Evolutionary conservation across 345 rosid genomes (phyloP), one percentile per base, ranked within the genome.

Genomic region (Eucalyptus regnans): DNA sequence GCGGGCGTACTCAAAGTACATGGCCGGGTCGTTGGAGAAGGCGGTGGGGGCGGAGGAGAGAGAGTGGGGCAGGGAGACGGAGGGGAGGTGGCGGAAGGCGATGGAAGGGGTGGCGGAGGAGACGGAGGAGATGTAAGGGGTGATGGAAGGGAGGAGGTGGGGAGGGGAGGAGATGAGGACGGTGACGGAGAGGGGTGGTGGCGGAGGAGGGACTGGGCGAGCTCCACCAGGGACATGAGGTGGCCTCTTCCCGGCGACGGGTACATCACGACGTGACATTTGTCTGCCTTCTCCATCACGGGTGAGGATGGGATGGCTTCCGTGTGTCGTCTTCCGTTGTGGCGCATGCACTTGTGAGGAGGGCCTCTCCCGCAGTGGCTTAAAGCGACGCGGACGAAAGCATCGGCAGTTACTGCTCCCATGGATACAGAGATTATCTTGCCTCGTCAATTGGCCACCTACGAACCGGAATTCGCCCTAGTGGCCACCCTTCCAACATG

Each of bases 21-120:
- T 37, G 37, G 62, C n/a, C 37, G 91, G 90, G 6, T 50, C 43
- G 86, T 89, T 90, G 51, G 83, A 44, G 14, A 90, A 49, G 58
- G 27, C 51, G 86, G 90, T 8, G 22, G 90, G 90, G 25, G 44
- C 15, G 12, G 37, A n/a, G 20, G 52, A 50, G 52, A 50, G 15
- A 50, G n/a, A 31, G 33, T 2, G 54, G 52, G 84, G 91, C 8
- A 87, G 50, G 9, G 90, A 66, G 85, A 50, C n/a, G 88, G 91
- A 10, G 50, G 88, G 91, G 25, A 92, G 93, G 76, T 58, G 89
- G 90, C 87, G 92, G 92, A 93, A 90, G 44, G 85, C 22, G 62
- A 90, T 83, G 52, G 89, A 87, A 14, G 90, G 87, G 51, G 58
- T 3, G 89, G 91, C 20, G 86, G 90, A 48, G 20, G 91, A 52